A percentile compares a stretch with the other conserved stretches of the same genome.
phyloP scores from a whole-genome alignment of 2,329 filamentous ascomycete species.

The Xylaria sp. region DNA sequence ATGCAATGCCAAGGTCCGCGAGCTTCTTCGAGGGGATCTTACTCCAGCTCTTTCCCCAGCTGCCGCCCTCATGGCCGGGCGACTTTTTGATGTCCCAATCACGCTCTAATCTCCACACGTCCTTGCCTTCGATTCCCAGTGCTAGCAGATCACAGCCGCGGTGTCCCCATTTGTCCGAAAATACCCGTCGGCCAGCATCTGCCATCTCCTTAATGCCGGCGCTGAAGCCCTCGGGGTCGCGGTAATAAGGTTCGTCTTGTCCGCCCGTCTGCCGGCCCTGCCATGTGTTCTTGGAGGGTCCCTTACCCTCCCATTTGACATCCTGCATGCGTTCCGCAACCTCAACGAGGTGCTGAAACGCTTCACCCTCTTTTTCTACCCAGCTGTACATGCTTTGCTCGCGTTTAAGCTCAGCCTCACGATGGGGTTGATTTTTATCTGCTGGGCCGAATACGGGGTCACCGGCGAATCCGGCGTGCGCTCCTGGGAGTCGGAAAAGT shows the following conservation, averaged over 20 bases:
- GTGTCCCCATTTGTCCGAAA: slow-evolving; percentile 50
- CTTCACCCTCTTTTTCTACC: slow-evolving; percentile 45
- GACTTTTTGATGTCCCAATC: slow-evolving; percentile 43
- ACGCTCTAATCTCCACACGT: slow-evolving; percentile 46
- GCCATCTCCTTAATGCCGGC: slow-evolving; percentile 41
- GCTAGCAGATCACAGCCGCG: slow-evolving; percentile 45
- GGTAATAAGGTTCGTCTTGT: slow-evolving; percentile 50
- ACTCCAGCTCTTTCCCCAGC: slow-evolving; percentile 43
- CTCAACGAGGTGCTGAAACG: slow-evolving; percentile 44
- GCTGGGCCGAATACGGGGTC: slow-evolving; percentile 40
- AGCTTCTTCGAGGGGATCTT: slow-evolving; percentile 26
- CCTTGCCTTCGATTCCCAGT: slow-evolving; percentile 40
- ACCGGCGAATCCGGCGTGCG: slow-evolving; percentile 41
- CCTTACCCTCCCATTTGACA: slow-evolving; percentile 33
- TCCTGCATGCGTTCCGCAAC: slow-evolving; percentile 42
- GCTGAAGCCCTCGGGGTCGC: slow-evolving; percentile 46
- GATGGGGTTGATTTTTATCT: slow-evolving; percentile 25
- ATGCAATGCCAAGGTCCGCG: slow-evolving; percentile 22
- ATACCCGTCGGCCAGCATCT: slow-evolving; percentile 45
- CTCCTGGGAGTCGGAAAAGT: slow-evolving; percentile 48
- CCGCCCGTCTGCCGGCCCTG: slow-evolving; percentile 50
- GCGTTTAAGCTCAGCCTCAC: slow-evolving; percentile 39
- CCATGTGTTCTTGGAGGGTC: slow-evolving; percentile 46
- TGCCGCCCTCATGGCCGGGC: slow-evolving; percentile 37
- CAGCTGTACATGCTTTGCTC: slow-evolving; percentile 38